These are phyloP conservation scores for Phlebopus sp. DNA, from an alignment of 1,284 basidiomycete genomes.

Conservation along the genomic window DNA sequence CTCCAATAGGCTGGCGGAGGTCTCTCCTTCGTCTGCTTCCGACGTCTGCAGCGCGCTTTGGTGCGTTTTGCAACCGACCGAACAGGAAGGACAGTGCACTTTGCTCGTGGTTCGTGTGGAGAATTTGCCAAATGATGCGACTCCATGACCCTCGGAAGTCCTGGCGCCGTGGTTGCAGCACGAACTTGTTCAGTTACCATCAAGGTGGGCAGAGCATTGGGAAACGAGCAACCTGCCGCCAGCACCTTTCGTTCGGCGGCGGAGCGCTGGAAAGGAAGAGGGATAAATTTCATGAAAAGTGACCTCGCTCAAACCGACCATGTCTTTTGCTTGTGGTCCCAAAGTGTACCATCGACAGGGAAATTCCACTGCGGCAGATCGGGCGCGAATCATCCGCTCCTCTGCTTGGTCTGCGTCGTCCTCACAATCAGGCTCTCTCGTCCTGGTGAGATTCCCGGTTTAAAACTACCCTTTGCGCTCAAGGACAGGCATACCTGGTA, in stretches of 20 bases:
- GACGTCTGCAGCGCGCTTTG: constrained; percentile 6
- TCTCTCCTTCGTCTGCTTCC: constrained; percentile 17
- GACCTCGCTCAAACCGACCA: constrained; percentile 13
- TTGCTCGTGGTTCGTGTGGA: constrained; percentile 23
- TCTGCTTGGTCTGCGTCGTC: constrained; percentile 40
- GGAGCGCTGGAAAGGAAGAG: constrained; percentile 10
- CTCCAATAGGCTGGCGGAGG: constrained; percentile 27
- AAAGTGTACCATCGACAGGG: constrained; percentile 17
- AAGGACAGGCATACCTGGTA: constrained; percentile 32
- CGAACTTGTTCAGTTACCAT: constrained; percentile 23
- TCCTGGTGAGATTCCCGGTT: constrained; percentile 26
- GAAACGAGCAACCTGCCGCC: not conserved
- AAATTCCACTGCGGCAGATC: constrained; percentile 38
- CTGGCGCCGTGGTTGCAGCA: not conserved
- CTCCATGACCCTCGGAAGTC: not conserved
- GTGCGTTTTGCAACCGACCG: constrained; percentile 3
- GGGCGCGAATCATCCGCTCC: constrained; percentile 36
- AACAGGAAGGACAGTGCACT: constrained; percentile 21
- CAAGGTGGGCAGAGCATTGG: constrained; percentile 14
- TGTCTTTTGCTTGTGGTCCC: not conserved
- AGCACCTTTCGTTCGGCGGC: constrained; percentile 11
- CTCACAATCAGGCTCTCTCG: constrained; percentile 44
- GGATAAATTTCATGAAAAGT: not conserved
- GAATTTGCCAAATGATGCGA: constrained; percentile 8
- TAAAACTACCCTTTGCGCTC: constrained; percentile 25